A percentile compares a stretch with the other conserved stretches of the same genome.
Evolutionary conservation across 495 filamentous ascomycete genomes (phyloP).

Genomic region (Aspergillus diversus): DNA sequence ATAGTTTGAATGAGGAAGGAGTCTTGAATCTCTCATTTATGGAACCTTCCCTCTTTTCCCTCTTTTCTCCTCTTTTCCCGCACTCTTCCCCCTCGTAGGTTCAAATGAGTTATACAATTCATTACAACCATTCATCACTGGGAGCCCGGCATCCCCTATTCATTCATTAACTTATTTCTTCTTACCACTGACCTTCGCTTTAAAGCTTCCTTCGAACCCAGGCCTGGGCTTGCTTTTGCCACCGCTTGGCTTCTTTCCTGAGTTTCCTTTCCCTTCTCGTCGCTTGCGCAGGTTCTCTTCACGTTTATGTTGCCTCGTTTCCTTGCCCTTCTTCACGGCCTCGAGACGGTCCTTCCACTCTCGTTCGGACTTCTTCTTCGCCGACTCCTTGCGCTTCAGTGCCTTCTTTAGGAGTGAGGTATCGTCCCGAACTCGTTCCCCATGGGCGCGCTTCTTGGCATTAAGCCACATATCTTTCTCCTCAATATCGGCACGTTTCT

Average conservation of each 20-base stretch:
- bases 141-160: not conserved
- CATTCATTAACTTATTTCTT: conserved; percentile 41
- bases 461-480: conserved; percentile 96
- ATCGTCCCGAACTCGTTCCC: conserved; percentile 89
- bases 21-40: not conserved
- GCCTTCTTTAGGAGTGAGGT: conserved; percentile 91
- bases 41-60: not conserved
- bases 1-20: not conserved
- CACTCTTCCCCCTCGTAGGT: not conserved
- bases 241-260: conserved; percentile 60
- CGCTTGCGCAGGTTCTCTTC: conserved; percentile 87
- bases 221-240: conserved; percentile 67
- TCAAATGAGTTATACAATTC: not conserved
- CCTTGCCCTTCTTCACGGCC: conserved; percentile 73
- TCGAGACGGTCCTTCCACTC: conserved; percentile 87
- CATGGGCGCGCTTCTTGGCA: conserved; percentile 83
- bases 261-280: conserved; percentile 72
- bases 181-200: conserved; percentile 52
- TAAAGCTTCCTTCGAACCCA: conserved; percentile 94
- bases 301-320: conserved; percentile 81
- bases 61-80: not conserved
- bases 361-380: conserved; percentile 85
- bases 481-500: conserved; percentile 79
- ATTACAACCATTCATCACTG: not conserved
- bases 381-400: conserved; percentile 85